Base-by-base conservation (phyloP, 345 rosid species). In the Salix brachista region DNA sequence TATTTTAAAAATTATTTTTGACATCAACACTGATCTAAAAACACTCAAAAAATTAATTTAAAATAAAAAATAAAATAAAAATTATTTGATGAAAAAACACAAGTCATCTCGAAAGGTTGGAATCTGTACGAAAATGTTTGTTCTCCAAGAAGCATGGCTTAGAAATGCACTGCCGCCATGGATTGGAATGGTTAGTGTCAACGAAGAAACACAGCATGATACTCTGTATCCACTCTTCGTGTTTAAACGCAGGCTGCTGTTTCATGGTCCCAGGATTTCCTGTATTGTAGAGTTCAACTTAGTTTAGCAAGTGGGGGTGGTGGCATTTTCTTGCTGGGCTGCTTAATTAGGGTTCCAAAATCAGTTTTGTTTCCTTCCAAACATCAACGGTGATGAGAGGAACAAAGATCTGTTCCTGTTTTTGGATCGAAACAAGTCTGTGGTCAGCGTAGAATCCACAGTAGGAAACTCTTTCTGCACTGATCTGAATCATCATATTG, bases 221-320 rank as follows among this genome's bases (percentile, higher is more conserved):
- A 42, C 13, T 1, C 64, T 2, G 21, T 2, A 54, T 52, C 19
- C 21, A 17, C 65, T 71, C 34, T 8, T 77, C 36, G 54, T 65
- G 70, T 36, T 28, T 6, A 36, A 3, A 48, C 34, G 75, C 70
- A 70, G 70, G 34, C 69, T 70, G 25, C 6, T n/a, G 19, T 10
- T 60, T 9, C 34, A 62, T 36, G 80, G 80, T 70, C 80, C 75
- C 75, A 32, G 34, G 70, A 65, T 23, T n/a, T 23, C 19, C 61
- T 50, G 16, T 48, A 42, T 21, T 9, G 46, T 21, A 21, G 21
- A 18, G 70, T 36, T 28, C 60, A 54, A 14, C 21, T 26, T 30
- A 6, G 34, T 34, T 34, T 34, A 30, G 41, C 68, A 32, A 65
- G 50, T 30, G 75, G 75, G 66, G 48, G 67, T n/a, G 64, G 4